Evolutionary conservation across 1,139 yeast genomes (phyloP).

Genomic region (Eremothecium sinecaudum): DNA sequence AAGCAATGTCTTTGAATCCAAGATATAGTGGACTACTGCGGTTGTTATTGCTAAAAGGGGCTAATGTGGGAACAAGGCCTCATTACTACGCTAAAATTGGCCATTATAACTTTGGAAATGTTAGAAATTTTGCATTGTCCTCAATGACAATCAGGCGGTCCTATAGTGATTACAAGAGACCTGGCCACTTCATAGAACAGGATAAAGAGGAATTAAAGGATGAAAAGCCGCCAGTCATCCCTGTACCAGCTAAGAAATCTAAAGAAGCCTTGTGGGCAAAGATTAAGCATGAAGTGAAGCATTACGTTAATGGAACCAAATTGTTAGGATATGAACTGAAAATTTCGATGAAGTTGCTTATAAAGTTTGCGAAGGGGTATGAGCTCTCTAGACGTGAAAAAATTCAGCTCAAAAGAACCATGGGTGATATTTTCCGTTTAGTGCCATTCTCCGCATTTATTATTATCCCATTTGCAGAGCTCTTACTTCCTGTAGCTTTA

Average conservation of each 20-base stretch:
- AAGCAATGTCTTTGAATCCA: too few species aligned
- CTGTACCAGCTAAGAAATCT: conserved; percentile 10
- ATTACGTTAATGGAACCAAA: conserved; percentile 94
- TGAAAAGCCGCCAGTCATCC: too few species aligned
- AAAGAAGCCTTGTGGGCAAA: conserved; percentile 63
- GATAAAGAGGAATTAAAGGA: neutral
- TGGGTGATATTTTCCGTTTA: conserved; percentile 73
- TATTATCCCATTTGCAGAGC: conserved; percentile 88
- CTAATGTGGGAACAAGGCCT: too few species aligned
- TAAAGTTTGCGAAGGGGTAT: conserved; percentile 86
- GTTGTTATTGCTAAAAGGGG: too few species aligned
- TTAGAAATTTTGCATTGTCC: too few species aligned
- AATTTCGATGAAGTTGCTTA: conserved; percentile 71
- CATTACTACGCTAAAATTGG: too few species aligned
- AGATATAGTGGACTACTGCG: too few species aligned
- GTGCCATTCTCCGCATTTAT: conserved; percentile 91
- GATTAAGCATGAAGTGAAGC: conserved; percentile 81
- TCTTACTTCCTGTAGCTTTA: conserved; percentile 79
- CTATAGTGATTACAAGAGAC: too few species aligned
- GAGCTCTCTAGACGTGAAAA: conserved; percentile 86
- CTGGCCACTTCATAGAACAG: too few species aligned
- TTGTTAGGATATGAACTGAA: conserved; percentile 82
- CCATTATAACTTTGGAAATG: too few species aligned
- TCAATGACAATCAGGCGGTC: too few species aligned
- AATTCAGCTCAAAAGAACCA: conserved; percentile 80